phyloP scores from a whole-genome alignment of 2,329 filamentous ascomycete species.

The Neurospora sp. region DNA sequence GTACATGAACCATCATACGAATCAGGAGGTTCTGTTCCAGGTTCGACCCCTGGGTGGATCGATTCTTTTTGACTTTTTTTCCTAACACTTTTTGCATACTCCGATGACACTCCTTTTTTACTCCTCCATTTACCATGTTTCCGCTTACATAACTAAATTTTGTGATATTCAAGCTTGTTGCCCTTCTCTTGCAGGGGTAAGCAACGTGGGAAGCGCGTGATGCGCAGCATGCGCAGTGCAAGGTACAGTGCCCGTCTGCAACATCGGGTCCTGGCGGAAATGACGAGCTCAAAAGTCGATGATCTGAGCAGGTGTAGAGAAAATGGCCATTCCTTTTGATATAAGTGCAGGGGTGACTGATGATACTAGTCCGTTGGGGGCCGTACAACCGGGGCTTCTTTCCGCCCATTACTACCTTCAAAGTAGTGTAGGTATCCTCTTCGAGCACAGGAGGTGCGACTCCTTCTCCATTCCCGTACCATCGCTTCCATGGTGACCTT shows the following conservation, averaged over 20 bases:
- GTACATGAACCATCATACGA: neutral
- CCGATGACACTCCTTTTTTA: neutral
- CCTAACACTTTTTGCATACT: no score
- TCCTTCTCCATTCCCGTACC: neutral
- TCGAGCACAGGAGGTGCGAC: neutral
- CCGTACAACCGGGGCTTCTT: neutral
- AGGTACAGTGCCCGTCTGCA: neutral
- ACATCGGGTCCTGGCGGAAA: neutral
- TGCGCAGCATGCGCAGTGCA: neutral
- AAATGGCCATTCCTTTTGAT: neutral
- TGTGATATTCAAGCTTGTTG: no score
- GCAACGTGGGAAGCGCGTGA: neutral
- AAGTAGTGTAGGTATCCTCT: neutral
- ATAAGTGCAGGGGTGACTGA: neutral
- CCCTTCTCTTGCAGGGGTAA: neutral
- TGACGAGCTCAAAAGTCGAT: neutral
- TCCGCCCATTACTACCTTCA: neutral
- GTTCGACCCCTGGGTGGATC: neutral
- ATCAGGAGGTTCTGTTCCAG: neutral
- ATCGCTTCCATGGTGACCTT: neutral
- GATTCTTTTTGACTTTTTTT: neutral
- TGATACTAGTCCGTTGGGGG: neutral
- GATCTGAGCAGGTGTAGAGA: neutral
- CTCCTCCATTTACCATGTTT: neutral
- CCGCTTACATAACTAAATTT: no score